Evolutionary conservation across 169 alveolate species (phyloP).

Genomic region (Plasmodium gaboni): DNA sequence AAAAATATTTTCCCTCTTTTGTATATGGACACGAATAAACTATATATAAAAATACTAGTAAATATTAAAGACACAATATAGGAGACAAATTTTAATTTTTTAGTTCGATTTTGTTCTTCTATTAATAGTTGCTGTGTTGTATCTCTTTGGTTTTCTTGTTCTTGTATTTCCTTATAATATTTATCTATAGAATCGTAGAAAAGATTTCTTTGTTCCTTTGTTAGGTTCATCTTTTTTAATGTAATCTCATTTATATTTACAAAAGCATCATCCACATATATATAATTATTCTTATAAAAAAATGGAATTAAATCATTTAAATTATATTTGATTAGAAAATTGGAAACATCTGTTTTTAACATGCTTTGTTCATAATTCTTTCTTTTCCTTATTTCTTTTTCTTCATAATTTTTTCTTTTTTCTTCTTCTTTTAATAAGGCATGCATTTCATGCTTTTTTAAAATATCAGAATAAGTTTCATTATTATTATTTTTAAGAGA

Average conservation of each 20-base stretch:
- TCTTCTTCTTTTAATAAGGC: slow-evolving; percentile 56
- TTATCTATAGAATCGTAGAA: slow-evolving; percentile 36
- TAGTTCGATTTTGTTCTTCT: slow-evolving; percentile 69
- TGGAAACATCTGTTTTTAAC: slow-evolving; percentile 76
- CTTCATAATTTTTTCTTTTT: slow-evolving; percentile 53
- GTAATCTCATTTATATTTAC: slow-evolving; percentile 27
- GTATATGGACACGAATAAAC: slow-evolving; percentile 41
- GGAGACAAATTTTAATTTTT: slow-evolving; percentile 42
- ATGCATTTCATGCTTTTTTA: slow-evolving; percentile 66
- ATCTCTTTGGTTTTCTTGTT: slow-evolving; percentile 24
- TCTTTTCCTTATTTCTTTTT: slow-evolving; percentile 70
- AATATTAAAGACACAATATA: slow-evolving; percentile 58
- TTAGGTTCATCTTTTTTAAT: slow-evolving; percentile 66
- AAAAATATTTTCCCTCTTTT: slow-evolving; percentile 35
- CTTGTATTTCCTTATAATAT: slow-evolving; percentile 31
- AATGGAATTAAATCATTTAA: slow-evolving; percentile 30
- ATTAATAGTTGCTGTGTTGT: slow-evolving; percentile 16
- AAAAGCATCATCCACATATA: slow-evolving; percentile 67
- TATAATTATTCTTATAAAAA: slow-evolving; percentile 64
- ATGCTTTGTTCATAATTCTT: slow-evolving; percentile 48
- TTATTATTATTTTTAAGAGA: slow-evolving; percentile 52
- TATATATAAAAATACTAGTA: slow-evolving; percentile 49
- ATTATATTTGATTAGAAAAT: slow-evolving; percentile 49
- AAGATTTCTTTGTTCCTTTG: slow-evolving; percentile 30
- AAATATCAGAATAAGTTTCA: slow-evolving; percentile 73